Evolutionary conservation across 352 stramenopile species (phyloP).

Genomic region (Elongisporangium anandrum): DNA sequence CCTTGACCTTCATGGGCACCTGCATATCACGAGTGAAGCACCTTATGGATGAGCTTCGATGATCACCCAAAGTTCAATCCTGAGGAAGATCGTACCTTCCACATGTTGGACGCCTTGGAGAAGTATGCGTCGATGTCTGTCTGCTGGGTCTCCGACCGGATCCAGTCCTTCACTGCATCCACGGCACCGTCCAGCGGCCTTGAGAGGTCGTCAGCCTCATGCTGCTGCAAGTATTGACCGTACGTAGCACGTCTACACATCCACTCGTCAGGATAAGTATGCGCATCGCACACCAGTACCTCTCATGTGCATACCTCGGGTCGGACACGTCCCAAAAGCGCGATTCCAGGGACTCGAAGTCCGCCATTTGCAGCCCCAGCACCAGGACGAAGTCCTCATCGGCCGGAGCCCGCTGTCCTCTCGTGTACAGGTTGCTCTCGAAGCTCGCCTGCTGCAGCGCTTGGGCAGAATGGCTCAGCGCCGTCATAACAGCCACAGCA

Average conservation of each 20-base stretch:
- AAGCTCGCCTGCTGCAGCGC: conserved; percentile 10
- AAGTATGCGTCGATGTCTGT: conserved; percentile 14
- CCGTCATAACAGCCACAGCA: neutral
- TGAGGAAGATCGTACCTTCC: conserved; percentile 15
- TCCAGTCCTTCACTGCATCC: conserved; percentile 42
- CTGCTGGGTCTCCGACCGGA: conserved; percentile 12
- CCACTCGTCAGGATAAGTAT: neutral
- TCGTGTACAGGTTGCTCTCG: conserved; percentile 27
- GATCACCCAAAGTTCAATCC: no score
- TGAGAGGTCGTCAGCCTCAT: conserved; percentile 39
- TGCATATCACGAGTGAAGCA: neutral
- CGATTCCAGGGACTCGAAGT: conserved; percentile 51
- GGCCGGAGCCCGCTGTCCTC: conserved; percentile 20
- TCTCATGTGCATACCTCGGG: conserved; percentile 25
- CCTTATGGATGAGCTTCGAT: conserved; percentile 10
- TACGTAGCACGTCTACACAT: conserved; percentile 42
- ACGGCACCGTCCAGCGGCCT: conserved; percentile 37
- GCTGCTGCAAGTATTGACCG: conserved; percentile 36
- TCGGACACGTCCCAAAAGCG: conserved; percentile 50
- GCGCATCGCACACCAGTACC: neutral
- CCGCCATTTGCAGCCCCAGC: conserved; percentile 37
- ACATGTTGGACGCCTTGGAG: conserved; percentile 32
- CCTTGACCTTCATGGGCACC: conserved; percentile 33
- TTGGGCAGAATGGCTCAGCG: neutral
- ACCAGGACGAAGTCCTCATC: conserved; percentile 45